Evolutionary conservation across 2,329 filamentous ascomycete species (phyloP), one percentile per base, ranked within the genome.

Genomic region (Colletotrichum karsti): DNA sequence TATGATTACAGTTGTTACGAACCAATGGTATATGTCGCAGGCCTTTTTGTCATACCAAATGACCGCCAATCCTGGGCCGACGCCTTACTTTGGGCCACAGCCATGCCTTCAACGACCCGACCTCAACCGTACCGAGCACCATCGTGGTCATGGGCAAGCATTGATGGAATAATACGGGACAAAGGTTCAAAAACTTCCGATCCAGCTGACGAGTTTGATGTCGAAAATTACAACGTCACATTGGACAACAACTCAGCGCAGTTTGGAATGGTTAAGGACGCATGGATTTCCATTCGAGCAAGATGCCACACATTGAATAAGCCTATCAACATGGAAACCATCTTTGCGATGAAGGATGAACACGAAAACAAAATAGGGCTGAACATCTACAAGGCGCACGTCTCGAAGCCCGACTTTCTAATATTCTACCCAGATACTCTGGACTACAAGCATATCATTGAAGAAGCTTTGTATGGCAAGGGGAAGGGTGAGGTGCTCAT

Each of bases 181-280:
- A 37, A 10, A 37, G 5, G 15, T 15, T 15, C 35, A 4, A 37
- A 12, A 9, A 9, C 8, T 12, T 7, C 7, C 35, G 1, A 12
- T 37, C 35, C 10, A 6, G 37, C 37, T 12, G 15, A n/a, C 2
- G 39, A 42, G 4, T 42, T 42, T 12, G n/a, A 15, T 2, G 39
- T 42, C 3, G 0, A 20, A 0, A 18, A 20, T 12, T 20, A 42
- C 39, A 0, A 0, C 8, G 39, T 42, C 1, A 42, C 0, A 3
- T 18, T 42, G n/a, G 3, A 42, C 4, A 18, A 20, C 39, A 1
- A 9, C 15, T 0, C 9, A 4, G 7, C 7, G 0, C 37, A 13
- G 0, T 41, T 2, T 41, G 37, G 37, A 18, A 41, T 41, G 37
- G 37, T 41, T 1, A 2, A 41, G 15, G 15, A 41, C 10, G 37